phyloP scores from a whole-genome alignment of 2,329 filamentous ascomycete genomes.

The Aspergillus aculeatinus region DNA sequence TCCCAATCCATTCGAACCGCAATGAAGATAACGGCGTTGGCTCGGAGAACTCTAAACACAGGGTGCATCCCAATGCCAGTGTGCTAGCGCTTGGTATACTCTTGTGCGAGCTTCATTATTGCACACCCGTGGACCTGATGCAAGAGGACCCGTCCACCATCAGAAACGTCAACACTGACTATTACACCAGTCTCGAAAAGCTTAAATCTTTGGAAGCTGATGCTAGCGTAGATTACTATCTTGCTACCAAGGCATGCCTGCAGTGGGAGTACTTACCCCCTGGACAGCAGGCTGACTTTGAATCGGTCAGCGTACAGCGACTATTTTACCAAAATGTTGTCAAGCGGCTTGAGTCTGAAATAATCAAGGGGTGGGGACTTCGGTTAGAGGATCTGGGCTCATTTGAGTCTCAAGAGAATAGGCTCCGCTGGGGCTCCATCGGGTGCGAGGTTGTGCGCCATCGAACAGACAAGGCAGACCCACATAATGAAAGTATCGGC shows the following conservation, averaged over 20 bases:
- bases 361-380: conserved; percentile 28
- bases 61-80: conserved; percentile 26
- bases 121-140: conserved; percentile 26
- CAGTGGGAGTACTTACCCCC: conserved; percentile 23
- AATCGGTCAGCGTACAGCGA: conserved; percentile 25
- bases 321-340: conserved; percentile 31
- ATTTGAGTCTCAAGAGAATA: conserved; percentile 22
- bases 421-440: conserved; percentile 24
- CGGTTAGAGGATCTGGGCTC: conserved; percentile 24
- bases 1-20: conserved; percentile 11
- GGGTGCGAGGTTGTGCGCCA: conserved; percentile 22
- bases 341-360: conserved; percentile 28
- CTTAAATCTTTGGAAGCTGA: conserved; percentile 26
- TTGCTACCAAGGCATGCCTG: conserved; percentile 29
- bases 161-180: conserved; percentile 26
- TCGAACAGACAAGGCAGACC: conserved; percentile 7
- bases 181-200: conserved; percentile 26
- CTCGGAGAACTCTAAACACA: conserved; percentile 22
- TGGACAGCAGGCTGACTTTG: conserved; percentile 21
- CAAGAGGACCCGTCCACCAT: conserved; percentile 16
- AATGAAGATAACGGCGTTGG: conserved; percentile 14
- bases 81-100: conserved; percentile 28
- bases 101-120: conserved; percentile 31
- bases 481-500: conserved; percentile 1
- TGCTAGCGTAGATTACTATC: conserved; percentile 27